Conservation (phyloP, 306 rosid genomes). For the Amphicarpaea edgeworthii region DNA sequence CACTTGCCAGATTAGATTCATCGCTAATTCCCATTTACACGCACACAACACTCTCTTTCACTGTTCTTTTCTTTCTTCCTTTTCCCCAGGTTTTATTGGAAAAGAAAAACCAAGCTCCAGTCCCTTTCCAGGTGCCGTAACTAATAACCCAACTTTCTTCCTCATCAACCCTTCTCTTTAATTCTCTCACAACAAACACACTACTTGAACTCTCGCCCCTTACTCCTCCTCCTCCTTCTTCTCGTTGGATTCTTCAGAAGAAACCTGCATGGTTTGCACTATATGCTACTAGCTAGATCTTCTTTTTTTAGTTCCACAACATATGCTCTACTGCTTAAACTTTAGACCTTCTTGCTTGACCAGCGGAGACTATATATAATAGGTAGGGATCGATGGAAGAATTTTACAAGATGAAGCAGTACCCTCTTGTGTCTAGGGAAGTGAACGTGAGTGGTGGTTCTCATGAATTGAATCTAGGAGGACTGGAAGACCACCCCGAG, state of each 20-base stretch:
- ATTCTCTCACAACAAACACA: neutral
- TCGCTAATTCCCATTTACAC: no score
- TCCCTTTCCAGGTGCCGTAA: constrained; percentile 40
- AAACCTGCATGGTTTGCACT: constrained; percentile 2
- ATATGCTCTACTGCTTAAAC: neutral
- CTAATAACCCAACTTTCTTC: neutral
- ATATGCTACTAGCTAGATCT: neutral
- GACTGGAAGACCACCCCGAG: constrained; percentile 38
- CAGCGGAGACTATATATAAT: no score
- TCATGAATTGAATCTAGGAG: constrained; percentile 47
- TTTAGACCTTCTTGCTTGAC: neutral
- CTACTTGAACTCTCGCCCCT: no score
- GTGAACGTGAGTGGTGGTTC: constrained; percentile 28
- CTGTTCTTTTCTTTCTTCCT: neutral
- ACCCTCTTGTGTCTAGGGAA: constrained; percentile 16
- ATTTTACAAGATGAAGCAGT: constrained; percentile 40
- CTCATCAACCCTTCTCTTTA: neutral
- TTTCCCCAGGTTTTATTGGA: constrained; percentile 41
- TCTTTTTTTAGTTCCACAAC: neutral
- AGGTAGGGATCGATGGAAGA: constrained; percentile 47
- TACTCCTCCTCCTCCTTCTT: neutral
- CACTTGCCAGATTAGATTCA: no score
- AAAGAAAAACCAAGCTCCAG: constrained; percentile 31
- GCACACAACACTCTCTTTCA: neutral
- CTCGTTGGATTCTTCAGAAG: neutral